Evolutionary conservation across 331 rosid genomes (phyloP), one percentile per base, ranked within the genome.

Genomic region (Acacia pycnantha): DNA sequence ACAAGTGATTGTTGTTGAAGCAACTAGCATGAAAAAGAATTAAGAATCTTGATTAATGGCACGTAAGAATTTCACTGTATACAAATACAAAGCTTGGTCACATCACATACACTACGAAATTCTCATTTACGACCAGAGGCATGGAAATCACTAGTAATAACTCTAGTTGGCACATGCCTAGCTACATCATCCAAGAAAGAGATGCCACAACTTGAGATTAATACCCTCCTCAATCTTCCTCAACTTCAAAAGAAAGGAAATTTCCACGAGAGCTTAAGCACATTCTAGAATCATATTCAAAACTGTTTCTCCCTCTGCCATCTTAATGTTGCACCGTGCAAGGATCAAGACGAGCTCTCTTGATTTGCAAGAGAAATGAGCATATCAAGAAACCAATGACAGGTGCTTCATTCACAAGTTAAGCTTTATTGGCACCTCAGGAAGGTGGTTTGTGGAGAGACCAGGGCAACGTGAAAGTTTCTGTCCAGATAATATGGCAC

Each of bases 391-490:
- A 58, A 35, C 71, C 77, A 31, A 31, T 21, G n/a, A 61, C 8
- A 19, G 51, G 67, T n/a, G 50, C 14, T 77, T 35, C 62, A 51
- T 76, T 77, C 70, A 79, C 76, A 66, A 27, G 73, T 61, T 71
- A 54, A 53, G 48, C 82, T 76, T 35, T 48, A 76, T 14, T 68
- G 50, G 75, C 71, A 76, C 74, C 72, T 81, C 21, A 58, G 77
- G 83, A 65, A 31, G 77, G 75, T 19, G 48, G n/a, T 46, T 19
- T 19, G 59, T 10, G 64, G 19, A 81, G 73, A 81, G 77, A 81
- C 69, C 73, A 33, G 61, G 61, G 56, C 70, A 82, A 70, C 15
- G 21, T 71, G 74, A 59, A 47, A 71, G 31, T 77, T 48, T 68
- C 74, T 22, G 71, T 61, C 59, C 26, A 13, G 77, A 79, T 78